phyloP scores from a whole-genome alignment of 306 rosid species.

The Abrus pulchellus region DNA sequence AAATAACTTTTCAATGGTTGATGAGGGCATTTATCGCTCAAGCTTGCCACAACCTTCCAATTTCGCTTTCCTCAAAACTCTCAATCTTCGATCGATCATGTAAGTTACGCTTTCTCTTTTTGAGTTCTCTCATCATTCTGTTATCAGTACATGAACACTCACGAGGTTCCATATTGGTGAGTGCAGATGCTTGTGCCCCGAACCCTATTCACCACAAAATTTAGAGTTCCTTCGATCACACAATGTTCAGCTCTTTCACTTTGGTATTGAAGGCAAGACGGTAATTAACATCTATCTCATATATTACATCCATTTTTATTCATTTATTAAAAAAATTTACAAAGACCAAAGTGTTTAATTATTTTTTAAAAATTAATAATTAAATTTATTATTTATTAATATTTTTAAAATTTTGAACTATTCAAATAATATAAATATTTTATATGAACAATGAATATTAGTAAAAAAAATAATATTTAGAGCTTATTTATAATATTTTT shows the following conservation, averaged over 20 bases:
- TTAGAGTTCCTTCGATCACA: constrained; percentile 67
- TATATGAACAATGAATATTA: too few species aligned
- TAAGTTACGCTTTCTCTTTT: constrained; percentile 34
- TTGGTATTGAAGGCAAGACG: constrained; percentile 75
- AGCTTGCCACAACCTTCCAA: constrained; percentile 72
- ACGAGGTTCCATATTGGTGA: neutral
- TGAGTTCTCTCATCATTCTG: neutral
- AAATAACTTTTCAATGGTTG: constrained; percentile 78
- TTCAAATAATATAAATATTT: too few species aligned
- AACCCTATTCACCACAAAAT: constrained; percentile 72
- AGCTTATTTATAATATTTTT: too few species aligned
- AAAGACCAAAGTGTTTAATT: too few species aligned
- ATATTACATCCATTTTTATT: neutral
- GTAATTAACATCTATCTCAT: constrained; percentile 41
- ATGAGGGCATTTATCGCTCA: constrained; percentile 81
- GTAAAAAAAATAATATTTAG: too few species aligned
- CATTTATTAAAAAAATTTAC: too few species aligned
- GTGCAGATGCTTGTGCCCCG: constrained; percentile 78
- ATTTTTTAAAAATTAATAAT: too few species aligned
- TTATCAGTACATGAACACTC: neutral
- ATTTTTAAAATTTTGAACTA: too few species aligned
- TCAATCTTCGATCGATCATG: constrained; percentile 78
- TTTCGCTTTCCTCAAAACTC: constrained; percentile 65
- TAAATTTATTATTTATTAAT: too few species aligned
- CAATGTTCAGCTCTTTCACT: constrained; percentile 65